Conservation (phyloP, 257 asterid species). For the Nicotiana undulata region DNA sequence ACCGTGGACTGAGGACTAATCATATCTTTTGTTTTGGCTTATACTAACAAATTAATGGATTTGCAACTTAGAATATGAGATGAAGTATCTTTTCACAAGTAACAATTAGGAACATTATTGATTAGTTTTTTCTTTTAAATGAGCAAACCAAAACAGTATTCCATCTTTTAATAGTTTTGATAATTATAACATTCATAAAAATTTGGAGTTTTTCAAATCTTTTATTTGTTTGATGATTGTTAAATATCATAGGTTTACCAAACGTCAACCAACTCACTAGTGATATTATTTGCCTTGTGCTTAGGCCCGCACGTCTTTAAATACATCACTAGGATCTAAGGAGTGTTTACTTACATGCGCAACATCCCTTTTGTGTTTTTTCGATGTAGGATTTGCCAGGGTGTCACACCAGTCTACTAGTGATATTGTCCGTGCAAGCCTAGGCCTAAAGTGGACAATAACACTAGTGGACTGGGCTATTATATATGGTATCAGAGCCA, state of each 20-base stretch:
- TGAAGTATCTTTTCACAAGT: constrained; percentile 12
- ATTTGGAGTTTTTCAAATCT: background rate
- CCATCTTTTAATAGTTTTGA: background rate
- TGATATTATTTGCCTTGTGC: too few species aligned
- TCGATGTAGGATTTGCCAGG: too few species aligned
- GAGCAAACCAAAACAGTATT: background rate
- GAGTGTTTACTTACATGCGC: too few species aligned
- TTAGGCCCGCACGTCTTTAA: too few species aligned
- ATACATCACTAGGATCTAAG: too few species aligned
- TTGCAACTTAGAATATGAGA: constrained; percentile 1
- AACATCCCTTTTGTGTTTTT: rapidly evolving
- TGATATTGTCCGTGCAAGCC: too few species aligned
- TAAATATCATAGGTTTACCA: background rate
- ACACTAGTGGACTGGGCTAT: too few species aligned
- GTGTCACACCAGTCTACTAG: too few species aligned
- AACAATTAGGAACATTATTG: constrained; percentile 1
- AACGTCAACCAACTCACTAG: background rate
- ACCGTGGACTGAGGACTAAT: constrained; percentile 8
- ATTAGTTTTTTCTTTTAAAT: background rate
- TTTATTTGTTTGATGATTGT: background rate
- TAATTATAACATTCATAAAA: background rate
- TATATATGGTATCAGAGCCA: too few species aligned
- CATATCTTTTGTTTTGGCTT: background rate
- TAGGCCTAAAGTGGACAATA: too few species aligned
- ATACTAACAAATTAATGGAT: background rate